These are phyloP conservation scores for Sextonia rubra DNA, from an alignment of 164 flowering plant genomes.

Conservation along the genomic window DNA sequence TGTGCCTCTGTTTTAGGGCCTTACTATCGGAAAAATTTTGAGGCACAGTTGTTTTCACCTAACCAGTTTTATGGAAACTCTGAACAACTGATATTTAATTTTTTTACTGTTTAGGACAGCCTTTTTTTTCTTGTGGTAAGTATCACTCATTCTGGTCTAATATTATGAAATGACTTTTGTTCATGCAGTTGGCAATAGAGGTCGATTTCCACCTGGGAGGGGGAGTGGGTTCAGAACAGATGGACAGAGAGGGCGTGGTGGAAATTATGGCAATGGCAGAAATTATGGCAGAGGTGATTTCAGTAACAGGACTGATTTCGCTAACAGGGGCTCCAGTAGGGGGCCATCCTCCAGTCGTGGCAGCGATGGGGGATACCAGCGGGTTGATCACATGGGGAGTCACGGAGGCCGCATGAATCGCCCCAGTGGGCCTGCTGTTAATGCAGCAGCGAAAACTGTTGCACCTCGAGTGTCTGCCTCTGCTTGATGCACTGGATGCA, in stretches of 20 bases:
- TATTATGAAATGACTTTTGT: background rate
- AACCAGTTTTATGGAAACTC: too few species aligned
- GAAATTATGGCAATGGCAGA: constrained; percentile 32
- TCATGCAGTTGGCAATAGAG: constrained; percentile 39
- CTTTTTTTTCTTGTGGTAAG: too few species aligned
- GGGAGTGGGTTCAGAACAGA: constrained; percentile 49
- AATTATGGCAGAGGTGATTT: constrained; percentile 38
- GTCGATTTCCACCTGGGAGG: constrained; percentile 36
- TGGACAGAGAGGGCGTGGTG: constrained; percentile 54
- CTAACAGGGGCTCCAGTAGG: constrained; percentile 28
- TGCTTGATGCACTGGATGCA: constrained; percentile 25
- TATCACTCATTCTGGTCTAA: background rate
- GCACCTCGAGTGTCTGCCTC: constrained; percentile 39
- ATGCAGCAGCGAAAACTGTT: constrained; percentile 26
- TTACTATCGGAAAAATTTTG: too few species aligned
- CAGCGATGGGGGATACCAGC: constrained; percentile 38
- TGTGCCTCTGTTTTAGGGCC: too few species aligned
- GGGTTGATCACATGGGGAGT: constrained; percentile 22
- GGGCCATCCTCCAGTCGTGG: constrained; percentile 41
- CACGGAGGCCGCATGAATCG: constrained; percentile 36
- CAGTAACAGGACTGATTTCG: constrained; percentile 33
- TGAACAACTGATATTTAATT: too few species aligned
- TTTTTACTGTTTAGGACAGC: too few species aligned
- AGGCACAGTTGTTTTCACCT: too few species aligned
- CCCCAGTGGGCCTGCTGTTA: constrained; percentile 21